phyloP scores from a whole-genome alignment of 441 rosid genomes.

The Euphorbia schlechtendalii region DNA sequence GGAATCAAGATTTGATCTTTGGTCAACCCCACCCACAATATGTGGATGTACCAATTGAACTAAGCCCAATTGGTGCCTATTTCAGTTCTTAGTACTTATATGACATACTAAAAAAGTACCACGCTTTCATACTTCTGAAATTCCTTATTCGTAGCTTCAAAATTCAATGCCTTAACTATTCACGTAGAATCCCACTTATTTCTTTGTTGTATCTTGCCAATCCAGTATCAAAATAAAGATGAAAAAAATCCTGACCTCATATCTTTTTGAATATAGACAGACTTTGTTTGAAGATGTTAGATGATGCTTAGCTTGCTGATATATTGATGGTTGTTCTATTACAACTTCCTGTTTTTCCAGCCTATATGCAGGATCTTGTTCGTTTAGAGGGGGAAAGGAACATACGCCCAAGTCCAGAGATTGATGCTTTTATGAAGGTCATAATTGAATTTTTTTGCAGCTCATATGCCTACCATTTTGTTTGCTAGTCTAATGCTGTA shows the following conservation, averaged over 20 bases:
- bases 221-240: too few species aligned
- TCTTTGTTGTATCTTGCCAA: too few species aligned
- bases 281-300: not conserved
- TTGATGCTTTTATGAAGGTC: conserved; percentile 97
- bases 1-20: too few species aligned
- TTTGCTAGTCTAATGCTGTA: not conserved
- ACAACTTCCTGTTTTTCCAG: conserved; percentile 25
- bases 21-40: too few species aligned
- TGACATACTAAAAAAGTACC: not conserved
- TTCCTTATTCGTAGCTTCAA: not conserved
- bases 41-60: too few species aligned
- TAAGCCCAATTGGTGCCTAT: too few species aligned
- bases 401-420: conserved; percentile 70
- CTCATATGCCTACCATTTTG: not conserved
- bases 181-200: not conserved
- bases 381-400: conserved; percentile 65
- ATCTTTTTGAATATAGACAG: not conserved
- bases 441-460: conserved; percentile 11
- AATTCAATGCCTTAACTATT: not conserved
- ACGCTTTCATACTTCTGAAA: not conserved
- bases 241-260: too few species aligned
- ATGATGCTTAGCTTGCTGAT: not conserved
- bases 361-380: conserved; percentile 52
- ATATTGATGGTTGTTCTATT: not conserved
- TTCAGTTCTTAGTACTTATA: not conserved